Conservation (phyloP, 2,329 filamentous ascomycete genomes). For the Fusarium sp. region DNA sequence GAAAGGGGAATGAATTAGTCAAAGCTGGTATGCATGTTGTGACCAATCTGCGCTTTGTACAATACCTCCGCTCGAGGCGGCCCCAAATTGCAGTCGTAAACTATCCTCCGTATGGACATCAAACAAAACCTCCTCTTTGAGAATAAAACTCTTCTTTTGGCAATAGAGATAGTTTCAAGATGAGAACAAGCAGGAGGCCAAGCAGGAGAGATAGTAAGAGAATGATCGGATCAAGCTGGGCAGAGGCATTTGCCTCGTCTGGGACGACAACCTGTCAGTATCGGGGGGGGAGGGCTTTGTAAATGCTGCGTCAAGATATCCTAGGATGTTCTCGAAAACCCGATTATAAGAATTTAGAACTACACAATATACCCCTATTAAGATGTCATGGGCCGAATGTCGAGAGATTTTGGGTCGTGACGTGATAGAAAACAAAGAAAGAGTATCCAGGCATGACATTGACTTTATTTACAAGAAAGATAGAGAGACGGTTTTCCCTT, state of each 20-base stretch:
- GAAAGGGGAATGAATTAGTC: not conserved
- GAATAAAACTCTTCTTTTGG: accelerated
- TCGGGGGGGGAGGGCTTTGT: no score
- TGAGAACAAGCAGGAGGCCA: not conserved
- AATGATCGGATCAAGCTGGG: not conserved
- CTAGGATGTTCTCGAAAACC: accelerated
- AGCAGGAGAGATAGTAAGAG: not conserved
- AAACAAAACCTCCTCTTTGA: not conserved
- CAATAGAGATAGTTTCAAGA: not conserved
- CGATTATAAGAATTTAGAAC: not conserved
- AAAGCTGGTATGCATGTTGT: not conserved
- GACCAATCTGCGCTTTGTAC: not conserved
- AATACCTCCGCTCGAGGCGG: not conserved
- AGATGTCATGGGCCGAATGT: no score
- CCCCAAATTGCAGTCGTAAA: not conserved
- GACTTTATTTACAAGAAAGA: not conserved
- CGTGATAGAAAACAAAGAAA: not conserved
- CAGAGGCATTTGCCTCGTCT: not conserved
- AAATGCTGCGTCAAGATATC: not conserved
- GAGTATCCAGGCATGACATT: not conserved
- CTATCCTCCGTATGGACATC: not conserved
- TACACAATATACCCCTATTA: not conserved
- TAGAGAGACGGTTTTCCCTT: not conserved
- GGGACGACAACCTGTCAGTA: not conserved
- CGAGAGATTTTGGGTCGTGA: not conserved